These are phyloP conservation scores for Blechomonas ayalai DNA, from an alignment of 208 protist genomes.

Conservation along the genomic window DNA sequence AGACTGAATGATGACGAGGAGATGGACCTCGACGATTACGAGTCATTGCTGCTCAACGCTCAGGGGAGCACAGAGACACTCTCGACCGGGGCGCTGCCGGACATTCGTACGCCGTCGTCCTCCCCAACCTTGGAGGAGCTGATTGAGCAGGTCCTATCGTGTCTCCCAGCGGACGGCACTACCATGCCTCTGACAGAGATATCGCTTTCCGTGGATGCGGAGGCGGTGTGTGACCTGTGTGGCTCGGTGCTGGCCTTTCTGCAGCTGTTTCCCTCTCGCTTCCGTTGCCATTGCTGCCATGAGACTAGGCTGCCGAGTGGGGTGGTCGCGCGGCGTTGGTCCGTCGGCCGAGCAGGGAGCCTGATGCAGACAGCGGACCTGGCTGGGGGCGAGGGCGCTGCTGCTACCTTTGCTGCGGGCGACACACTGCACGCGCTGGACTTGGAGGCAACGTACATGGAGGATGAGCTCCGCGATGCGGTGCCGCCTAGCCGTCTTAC, in stretches of 20 bases:
- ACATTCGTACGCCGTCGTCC: too few species aligned
- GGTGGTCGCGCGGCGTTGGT: too few species aligned
- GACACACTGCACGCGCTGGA: too few species aligned
- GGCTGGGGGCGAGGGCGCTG: too few species aligned
- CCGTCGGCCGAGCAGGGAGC: too few species aligned
- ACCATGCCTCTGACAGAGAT: constrained; percentile 43
- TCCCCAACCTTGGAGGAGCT: constrained; percentile 7
- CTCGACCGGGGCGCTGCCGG: constrained; percentile 2
- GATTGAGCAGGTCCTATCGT: constrained; percentile 19
- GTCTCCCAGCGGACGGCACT: constrained; percentile 46
- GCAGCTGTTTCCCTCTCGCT: constrained; percentile 31
- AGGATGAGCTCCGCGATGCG: too few species aligned
- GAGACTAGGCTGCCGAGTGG: too few species aligned
- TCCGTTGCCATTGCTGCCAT: too few species aligned
- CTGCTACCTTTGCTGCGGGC: too few species aligned
- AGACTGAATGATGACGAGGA: constrained; percentile 15
- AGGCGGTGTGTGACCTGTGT: constrained; percentile 36
- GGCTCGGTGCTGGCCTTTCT: constrained; percentile 54
- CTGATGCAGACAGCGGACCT: too few species aligned
- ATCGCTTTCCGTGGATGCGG: constrained; percentile 35
- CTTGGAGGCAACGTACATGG: too few species aligned
- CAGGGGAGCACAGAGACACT: background rate
- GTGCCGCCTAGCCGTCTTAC: too few species aligned
- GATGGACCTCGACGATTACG: constrained; percentile 54
- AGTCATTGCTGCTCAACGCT: constrained; percentile 42